phyloP scores from a whole-genome alignment of 129 eudicot species.

The Pseudognaphalium luteoalbum region DNA sequence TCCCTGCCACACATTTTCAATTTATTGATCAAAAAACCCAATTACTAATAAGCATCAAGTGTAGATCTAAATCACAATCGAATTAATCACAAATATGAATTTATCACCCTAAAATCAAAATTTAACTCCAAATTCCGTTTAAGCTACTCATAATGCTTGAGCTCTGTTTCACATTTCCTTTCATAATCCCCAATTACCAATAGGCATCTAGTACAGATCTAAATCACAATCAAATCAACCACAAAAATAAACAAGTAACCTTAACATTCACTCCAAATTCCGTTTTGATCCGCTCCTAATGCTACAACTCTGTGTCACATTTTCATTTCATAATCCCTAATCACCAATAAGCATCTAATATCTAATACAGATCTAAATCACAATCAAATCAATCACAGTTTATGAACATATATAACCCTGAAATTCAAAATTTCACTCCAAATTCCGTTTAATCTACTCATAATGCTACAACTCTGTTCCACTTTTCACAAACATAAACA shows the following conservation, averaged over 20 bases:
- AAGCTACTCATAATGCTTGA: background rate
- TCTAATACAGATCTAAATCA: conserved; percentile 18
- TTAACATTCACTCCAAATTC: background rate
- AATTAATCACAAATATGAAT: background rate
- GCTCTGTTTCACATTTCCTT: background rate
- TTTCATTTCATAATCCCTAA: conserved; percentile 1
- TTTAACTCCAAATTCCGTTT: background rate
- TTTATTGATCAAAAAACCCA: background rate
- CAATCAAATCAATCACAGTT: conserved; percentile 1
- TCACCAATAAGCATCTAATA: conserved; percentile 16
- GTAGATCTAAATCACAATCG: conserved; percentile 13
- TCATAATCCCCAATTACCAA: conserved; percentile 9
- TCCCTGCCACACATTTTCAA: background rate
- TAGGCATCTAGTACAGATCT: conserved; percentile 18
- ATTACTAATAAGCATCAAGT: conserved; percentile 14
- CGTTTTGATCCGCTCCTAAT: background rate
- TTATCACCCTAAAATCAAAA: background rate
- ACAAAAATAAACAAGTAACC: background rate
- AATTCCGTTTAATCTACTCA: conserved; percentile 8
- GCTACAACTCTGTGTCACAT: background rate
- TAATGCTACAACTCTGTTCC: background rate
- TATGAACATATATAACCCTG: background rate
- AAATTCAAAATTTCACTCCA: conserved; percentile 2
- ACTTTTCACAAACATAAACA: conserved; percentile 17
- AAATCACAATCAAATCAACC: conserved; percentile 2